phyloP scores from a whole-genome alignment of 225 moss, liverwort and hornwort genomes.

The Thuidium tamariscinum region DNA sequence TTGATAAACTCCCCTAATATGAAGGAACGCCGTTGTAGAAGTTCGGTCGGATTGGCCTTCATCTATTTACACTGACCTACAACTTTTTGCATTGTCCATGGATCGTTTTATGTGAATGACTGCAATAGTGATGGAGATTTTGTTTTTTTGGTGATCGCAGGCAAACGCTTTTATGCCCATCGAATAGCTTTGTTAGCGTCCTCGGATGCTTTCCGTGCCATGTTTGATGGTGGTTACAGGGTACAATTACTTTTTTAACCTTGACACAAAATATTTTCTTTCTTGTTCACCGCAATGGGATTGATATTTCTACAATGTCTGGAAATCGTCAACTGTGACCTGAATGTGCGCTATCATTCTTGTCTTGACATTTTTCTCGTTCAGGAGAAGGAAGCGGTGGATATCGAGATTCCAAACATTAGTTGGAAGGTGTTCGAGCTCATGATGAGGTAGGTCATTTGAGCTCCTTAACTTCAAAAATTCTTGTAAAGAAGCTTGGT shows the following conservation, averaged over 20 bases:
- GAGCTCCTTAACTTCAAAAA: neutral
- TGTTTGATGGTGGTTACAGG: slow-evolving; percentile 99
- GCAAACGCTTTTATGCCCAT: slow-evolving; percentile 91
- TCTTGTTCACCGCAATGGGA: neutral
- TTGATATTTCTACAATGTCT: neutral
- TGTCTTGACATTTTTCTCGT: neutral
- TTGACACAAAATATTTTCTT: neutral
- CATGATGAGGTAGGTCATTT: slow-evolving; percentile 75
- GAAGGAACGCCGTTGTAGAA: neutral
- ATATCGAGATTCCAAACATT: slow-evolving; percentile 97
- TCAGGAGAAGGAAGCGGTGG: slow-evolving; percentile 96
- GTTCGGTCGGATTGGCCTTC: neutral
- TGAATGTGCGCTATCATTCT: neutral
- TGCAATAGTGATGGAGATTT: neutral
- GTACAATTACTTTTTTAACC: slow-evolving; percentile 11
- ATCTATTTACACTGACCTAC: neutral
- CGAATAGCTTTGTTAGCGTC: slow-evolving; percentile 96
- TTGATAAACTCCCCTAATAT: neutral
- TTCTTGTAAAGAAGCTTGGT: neutral
- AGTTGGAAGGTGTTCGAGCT: slow-evolving; percentile 98
- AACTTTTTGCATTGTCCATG: neutral
- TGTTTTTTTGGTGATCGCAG: slow-evolving; percentile 23
- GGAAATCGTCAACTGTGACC: neutral
- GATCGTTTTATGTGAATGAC: neutral
- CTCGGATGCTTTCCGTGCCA: slow-evolving; percentile 97